Evolutionary conservation across 139 green algal species (phyloP).

Genomic region (Closterium sp.): DNA sequence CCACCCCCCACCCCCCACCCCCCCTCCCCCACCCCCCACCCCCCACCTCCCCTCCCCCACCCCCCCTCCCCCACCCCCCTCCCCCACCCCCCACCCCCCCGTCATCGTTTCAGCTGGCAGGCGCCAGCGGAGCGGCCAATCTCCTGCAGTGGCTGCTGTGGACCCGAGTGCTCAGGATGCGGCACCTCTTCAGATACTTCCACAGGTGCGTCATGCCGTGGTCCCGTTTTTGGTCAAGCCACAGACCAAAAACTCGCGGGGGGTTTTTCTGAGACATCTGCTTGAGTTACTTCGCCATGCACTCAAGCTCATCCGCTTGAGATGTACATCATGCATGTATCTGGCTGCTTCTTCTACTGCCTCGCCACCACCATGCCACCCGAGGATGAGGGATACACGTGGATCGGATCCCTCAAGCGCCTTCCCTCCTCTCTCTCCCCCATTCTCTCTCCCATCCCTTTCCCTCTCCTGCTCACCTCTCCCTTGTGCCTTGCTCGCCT

Average conservation of each 20-base stretch:
- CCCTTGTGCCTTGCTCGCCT: background rate
- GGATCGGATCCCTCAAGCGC: background rate
- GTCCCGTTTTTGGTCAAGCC: no score
- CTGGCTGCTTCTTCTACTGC: constrained; percentile 32
- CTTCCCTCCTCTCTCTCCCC: background rate
- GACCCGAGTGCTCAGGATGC: background rate
- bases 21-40: no score
- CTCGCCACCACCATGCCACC: background rate
- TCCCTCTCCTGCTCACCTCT: background rate
- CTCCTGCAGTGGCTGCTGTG: constrained; percentile 29
- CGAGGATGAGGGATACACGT: background rate
- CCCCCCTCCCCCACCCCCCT: no score
- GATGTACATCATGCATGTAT: constrained; percentile 13
- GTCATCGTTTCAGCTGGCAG: background rate
- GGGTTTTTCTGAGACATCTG: no score
- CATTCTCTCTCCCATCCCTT: no score
- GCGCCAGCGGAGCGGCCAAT: background rate
- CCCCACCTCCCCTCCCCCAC: background rate
- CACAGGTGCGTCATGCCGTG: constrained; percentile 17
- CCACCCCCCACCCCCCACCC: background rate
- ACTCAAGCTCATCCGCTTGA: constrained; percentile 23
- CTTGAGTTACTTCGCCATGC: constrained; percentile 12
- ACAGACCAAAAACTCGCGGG: no score
- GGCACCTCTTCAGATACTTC: constrained; percentile 5
- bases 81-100: no score